Base-by-base conservation (phyloP, 768 basidiomycete species). In the Suillus hirtellus region DNA sequence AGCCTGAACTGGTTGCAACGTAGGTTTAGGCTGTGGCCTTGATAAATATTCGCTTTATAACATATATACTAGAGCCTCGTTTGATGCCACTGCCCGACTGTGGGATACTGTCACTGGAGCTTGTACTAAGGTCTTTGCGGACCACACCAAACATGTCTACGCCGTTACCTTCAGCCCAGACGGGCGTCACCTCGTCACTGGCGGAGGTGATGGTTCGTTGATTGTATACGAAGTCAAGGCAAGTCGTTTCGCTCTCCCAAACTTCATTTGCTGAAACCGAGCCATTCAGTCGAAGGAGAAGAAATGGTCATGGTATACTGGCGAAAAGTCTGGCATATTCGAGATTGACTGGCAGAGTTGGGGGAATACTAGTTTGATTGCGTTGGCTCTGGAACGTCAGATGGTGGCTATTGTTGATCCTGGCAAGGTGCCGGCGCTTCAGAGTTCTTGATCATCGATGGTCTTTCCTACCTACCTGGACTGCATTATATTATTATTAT, bases 91-190 rank as follows among this genome's bases (percentile, higher is more conserved):
- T 1, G 85, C 90, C 5, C 86, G 92, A 47, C 67, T 96, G 37
- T 96, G 94, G 94, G 89, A 95, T 73, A 85, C 88, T 3, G 81
- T 83, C 52, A 89, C 89, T 0, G 93, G 93, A 35, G 82, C 85
- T 50, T 95, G 93, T 71, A 73, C 93, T 40, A 81, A 86, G 64
- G 79, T 87, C 21, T 89, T 96, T 70, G 73, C 75, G 7, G 90
- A 93, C 65, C 91, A 94, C 75, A 85, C 78, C 65, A 83, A 84
- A 38, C 83, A 88, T 27, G 84, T 95, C 43, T 95, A 89, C 72
- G 83, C 90, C 1, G 70, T 95, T 37, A 77, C 86, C 6, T 93
- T 93, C 73, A 90, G 89, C 69, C 92, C 92, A 0, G 81, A 86
- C 58, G 91, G 92, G 0, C 78, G 79, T 55, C 87, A 84, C 72